A percentile compares a stretch with the other conserved stretches of the same genome.
Evolutionary conservation across 306 rosid genomes (phyloP).

Genomic region (Rubus parviflorus): DNA sequence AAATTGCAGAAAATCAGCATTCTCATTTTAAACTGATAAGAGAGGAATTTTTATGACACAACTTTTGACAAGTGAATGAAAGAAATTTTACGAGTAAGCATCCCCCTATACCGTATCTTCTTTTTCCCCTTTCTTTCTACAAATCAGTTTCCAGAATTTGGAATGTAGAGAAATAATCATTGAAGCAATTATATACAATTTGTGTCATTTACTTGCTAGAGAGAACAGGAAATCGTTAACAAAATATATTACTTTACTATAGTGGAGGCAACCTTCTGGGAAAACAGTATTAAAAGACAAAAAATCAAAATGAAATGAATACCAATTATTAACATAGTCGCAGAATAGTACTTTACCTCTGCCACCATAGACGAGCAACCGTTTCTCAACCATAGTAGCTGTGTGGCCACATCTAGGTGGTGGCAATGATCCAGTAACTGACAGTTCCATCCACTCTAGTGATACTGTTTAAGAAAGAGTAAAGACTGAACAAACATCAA

Average conservation of each 20-base stretch:
- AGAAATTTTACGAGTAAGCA: neutral
- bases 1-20: too few relatives aligned
- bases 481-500: constrained; percentile 15
- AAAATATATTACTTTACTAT: neutral
- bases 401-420: constrained; percentile 95
- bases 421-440: constrained; percentile 77
- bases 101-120: neutral
- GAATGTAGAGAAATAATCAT: neutral
- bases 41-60: neutral
- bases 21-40: neutral
- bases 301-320: neutral
- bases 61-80: neutral
- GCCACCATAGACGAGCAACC: constrained; percentile 91
- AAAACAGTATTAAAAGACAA: neutral
- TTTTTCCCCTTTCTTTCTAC: neutral
- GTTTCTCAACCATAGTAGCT: constrained; percentile 89
- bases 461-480: constrained; percentile 55
- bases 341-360: constrained; percentile 61
- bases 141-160: neutral
- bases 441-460: constrained; percentile 89
- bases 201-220: too few relatives aligned
- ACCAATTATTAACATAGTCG: constrained; percentile 19
- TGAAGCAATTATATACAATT: neutral
- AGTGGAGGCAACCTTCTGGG: neutral
- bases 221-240: neutral